These are phyloP conservation scores for Monilinia aucupariae DNA, from an alignment of 2,329 filamentous ascomycete genomes.

Conservation along the genomic window DNA sequence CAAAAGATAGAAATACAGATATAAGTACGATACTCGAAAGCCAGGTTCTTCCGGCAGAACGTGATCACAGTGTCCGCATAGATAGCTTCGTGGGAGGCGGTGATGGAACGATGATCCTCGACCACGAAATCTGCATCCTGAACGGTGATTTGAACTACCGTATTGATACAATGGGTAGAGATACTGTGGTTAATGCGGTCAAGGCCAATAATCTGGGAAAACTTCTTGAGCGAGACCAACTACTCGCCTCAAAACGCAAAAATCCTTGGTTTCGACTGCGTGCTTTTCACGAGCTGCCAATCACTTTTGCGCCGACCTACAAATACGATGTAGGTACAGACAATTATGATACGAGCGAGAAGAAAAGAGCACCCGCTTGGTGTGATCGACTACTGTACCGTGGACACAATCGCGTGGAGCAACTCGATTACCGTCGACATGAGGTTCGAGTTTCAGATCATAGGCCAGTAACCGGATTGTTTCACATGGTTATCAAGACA, in stretches of 20 bases:
- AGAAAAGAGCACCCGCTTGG: constrained; percentile 91
- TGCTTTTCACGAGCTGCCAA: constrained; percentile 84
- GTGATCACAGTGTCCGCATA: constrained; percentile 59
- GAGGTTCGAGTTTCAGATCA: constrained; percentile 91
- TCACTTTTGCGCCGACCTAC: constrained; percentile 92
- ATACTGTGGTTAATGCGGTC: constrained; percentile 83
- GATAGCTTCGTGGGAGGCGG: constrained; percentile 87
- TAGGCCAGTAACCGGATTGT: constrained; percentile 80
- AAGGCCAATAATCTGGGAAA: constrained; percentile 75
- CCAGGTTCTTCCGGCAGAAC: constrained; percentile 65
- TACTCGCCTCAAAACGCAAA: constrained; percentile 80
- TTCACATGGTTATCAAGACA: constrained; percentile 79
- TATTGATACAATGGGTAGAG: constrained; percentile 93
- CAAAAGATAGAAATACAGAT: constrained; percentile 86
- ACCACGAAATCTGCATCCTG: constrained; percentile 94
- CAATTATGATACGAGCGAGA: constrained; percentile 89
- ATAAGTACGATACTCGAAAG: constrained; percentile 84
- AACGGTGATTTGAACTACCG: constrained; percentile 98
- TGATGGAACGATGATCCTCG: constrained; percentile 88
- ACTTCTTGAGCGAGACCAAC: constrained; percentile 86
- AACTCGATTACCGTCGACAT: constrained; percentile 81
- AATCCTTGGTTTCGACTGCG: constrained; percentile 86
- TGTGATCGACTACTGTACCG: constrained; percentile 91
- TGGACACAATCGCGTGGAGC: constrained; percentile 72
- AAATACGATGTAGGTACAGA: constrained; percentile 98